phyloP scores from a whole-genome alignment of 108 stramenopile species.

The Bacterosira constricta region DNA sequence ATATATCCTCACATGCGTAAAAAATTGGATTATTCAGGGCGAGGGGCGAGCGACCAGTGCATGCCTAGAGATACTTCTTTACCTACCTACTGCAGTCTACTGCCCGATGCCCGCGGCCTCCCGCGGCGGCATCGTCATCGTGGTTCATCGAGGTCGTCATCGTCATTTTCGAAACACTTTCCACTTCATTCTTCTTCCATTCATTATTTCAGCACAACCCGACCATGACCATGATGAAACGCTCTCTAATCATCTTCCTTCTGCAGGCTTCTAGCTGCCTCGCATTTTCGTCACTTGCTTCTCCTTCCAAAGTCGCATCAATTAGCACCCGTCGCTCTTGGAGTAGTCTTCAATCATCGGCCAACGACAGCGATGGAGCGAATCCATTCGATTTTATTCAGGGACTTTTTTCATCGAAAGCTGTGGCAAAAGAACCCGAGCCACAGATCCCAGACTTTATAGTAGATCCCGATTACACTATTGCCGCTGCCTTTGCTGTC shows the following conservation, averaged over 20 bases:
- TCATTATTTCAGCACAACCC: too few species aligned
- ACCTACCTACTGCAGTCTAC: too few species aligned
- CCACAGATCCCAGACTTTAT: constrained; percentile 39
- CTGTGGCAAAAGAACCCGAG: constrained; percentile 32
- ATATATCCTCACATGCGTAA: too few species aligned
- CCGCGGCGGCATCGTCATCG: too few species aligned
- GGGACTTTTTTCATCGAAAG: not conserved
- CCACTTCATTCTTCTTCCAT: too few species aligned
- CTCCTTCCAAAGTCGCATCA: not conserved
- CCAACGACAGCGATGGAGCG: constrained; percentile 1
- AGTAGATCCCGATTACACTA: constrained; percentile 63
- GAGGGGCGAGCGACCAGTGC: too few species aligned
- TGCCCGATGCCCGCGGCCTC: too few species aligned
- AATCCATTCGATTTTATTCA: constrained; percentile 13
- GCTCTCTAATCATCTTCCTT: not conserved
- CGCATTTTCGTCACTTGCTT: not conserved
- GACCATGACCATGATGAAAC: not conserved
- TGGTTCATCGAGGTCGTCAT: too few species aligned
- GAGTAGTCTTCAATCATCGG: too few species aligned
- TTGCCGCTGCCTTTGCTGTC: constrained; percentile 55
- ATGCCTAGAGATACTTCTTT: too few species aligned
- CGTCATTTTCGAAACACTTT: too few species aligned
- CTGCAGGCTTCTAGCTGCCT: not conserved
- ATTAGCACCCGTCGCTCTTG: not conserved
- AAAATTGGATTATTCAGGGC: too few species aligned